Conservation (phyloP, 495 filamentous ascomycete genomes). For the Sordaria brevicollis region DNA sequence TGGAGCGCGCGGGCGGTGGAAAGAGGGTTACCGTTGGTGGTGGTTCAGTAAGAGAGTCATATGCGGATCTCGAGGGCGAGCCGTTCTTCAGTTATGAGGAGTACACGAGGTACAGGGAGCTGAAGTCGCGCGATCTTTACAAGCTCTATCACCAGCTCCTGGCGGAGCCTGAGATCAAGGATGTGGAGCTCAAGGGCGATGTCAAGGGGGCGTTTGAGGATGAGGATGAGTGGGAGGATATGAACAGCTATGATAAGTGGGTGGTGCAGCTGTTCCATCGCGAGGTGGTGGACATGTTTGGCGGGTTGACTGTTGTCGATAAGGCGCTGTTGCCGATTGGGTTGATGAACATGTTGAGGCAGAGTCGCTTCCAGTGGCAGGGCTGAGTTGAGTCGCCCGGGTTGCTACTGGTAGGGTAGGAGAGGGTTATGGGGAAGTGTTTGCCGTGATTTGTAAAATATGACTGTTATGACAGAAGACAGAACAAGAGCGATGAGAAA, state of each 20-base stretch:
- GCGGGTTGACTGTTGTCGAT: conserved; percentile 42
- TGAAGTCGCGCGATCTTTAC: conserved; percentile 16
- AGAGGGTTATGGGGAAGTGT: not conserved
- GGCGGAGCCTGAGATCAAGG: not conserved
- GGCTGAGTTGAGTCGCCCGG: conserved; percentile 3
- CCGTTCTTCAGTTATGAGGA: conserved; percentile 41
- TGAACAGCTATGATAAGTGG: conserved; percentile 36
- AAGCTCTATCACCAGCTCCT: conserved; percentile 7
- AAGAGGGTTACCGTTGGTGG: not conserved
- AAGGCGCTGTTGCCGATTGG: conserved; percentile 42
- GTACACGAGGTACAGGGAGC: conserved; percentile 34
- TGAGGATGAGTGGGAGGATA: conserved; percentile 4
- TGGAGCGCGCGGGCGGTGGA: not conserved
- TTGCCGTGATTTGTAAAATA: not conserved
- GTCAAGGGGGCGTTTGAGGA: conserved; percentile 6
- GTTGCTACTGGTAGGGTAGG: not conserved
- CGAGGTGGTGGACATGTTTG: conserved; percentile 39
- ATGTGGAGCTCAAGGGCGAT: conserved; percentile 2
- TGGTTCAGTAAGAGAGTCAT: conserved; percentile 1
- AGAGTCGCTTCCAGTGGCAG: conserved; percentile 21
- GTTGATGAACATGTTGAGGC: conserved; percentile 36
- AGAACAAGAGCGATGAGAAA: not conserved
- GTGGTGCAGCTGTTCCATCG: conserved; percentile 37
- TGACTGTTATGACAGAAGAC: not conserved
- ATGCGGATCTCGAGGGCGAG: conserved; percentile 5